A percentile compares a stretch with the other conserved stretches of the same genome.
Evolutionary conservation across 495 filamentous ascomycete species (phyloP).

Genomic region (Xylaria acuta): DNA sequence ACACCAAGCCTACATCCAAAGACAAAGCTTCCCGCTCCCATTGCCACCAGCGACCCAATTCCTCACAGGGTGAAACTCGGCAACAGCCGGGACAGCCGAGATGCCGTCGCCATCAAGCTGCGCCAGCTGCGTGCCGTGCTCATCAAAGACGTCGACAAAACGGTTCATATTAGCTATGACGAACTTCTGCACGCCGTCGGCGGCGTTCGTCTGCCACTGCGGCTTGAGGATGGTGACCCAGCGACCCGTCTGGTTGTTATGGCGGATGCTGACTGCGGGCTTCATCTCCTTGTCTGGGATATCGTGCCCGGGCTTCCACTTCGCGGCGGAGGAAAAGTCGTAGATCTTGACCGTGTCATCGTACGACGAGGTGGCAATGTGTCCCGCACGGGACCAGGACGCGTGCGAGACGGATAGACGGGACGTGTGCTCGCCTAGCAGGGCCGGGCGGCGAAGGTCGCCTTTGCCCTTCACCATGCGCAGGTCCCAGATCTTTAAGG

Average conservation of each 20-base stretch:
- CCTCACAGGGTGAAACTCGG: conserved; percentile 83
- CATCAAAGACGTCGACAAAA: conserved; percentile 88
- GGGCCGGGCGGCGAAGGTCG: conserved; percentile 58
- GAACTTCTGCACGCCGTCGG: conserved; percentile 80
- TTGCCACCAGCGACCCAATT: conserved; percentile 95
- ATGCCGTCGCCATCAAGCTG: conserved; percentile 89
- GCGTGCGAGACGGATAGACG: conserved; percentile 89
- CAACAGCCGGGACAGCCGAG: conserved; percentile 91
- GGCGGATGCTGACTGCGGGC: conserved; percentile 71
- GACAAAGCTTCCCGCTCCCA: conserved; percentile 86
- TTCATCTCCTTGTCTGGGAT: conserved; percentile 67
- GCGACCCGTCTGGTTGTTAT: conserved; percentile 94
- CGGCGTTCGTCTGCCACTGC: conserved; percentile 86
- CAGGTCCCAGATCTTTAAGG: conserved; percentile 90
- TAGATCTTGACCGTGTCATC: conserved; percentile 96
- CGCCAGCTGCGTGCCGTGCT: conserved; percentile 83
- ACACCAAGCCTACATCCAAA: conserved; percentile 74
- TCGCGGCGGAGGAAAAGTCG: conserved; percentile 67
- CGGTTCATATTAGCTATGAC: conserved; percentile 98
- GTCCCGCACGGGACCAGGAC: conserved; percentile 79
- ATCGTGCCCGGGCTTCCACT: conserved; percentile 68
- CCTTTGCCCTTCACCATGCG: conserved; percentile 72
- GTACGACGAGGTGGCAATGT: conserved; percentile 89
- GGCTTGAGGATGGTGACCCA: conserved; percentile 82
- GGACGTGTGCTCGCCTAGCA: conserved; percentile 82